These are phyloP conservation scores for Starmera stellimalicola DNA, from an alignment of 1,139 yeast species.

Conservation along the genomic window DNA sequence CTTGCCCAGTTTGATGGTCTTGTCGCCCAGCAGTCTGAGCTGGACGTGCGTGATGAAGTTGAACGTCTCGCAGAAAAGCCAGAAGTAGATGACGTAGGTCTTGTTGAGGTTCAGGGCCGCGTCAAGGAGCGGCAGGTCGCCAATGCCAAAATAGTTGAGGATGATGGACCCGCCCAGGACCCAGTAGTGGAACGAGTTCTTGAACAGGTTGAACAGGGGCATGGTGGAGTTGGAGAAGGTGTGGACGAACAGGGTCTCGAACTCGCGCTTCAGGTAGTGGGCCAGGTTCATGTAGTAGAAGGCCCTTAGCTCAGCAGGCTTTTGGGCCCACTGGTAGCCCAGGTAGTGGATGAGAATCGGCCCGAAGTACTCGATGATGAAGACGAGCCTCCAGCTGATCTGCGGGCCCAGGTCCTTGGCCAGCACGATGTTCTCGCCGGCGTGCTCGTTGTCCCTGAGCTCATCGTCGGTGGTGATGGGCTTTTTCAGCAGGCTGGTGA, in stretches of 20 bases:
- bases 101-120: background rate
- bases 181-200: constrained; percentile 91
- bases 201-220: constrained; percentile 83
- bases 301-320: constrained; percentile 9
- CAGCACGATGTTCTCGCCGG: constrained; percentile 26
- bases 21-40: constrained; percentile 29
- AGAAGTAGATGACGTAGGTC: constrained; percentile 31
- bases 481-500: constrained; percentile 23
- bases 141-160: constrained; percentile 63
- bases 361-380: constrained; percentile 77
- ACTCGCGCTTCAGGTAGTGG: constrained; percentile 83
- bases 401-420: constrained; percentile 93
- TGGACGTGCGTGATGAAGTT: constrained; percentile 59
- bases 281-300: constrained; percentile 40
- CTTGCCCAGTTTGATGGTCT: constrained; percentile 25
- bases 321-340: constrained; percentile 31
- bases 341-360: constrained; percentile 77
- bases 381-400: constrained; percentile 85
- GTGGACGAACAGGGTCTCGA: constrained; percentile 79
- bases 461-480: constrained; percentile 18
- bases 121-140: constrained; percentile 25
- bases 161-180: constrained; percentile 68
- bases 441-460: no score
- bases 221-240: constrained; percentile 80
- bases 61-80: constrained; percentile 61